phyloP scores from a whole-genome alignment of 1,284 basidiomycete species.

The Caloboletus firmus region DNA sequence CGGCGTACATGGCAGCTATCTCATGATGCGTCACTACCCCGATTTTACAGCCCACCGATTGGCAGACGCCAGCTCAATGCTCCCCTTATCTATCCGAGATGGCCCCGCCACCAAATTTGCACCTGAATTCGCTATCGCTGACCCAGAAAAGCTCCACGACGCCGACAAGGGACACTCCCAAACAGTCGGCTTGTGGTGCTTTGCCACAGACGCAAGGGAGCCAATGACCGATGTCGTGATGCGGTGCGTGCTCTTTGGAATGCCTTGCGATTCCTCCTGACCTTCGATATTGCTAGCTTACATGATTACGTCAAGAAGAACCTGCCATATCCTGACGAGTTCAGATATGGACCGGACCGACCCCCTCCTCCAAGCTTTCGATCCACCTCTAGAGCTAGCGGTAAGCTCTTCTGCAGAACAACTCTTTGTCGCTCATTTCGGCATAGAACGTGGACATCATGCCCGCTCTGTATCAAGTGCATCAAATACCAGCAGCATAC shows the following conservation, averaged over 20 bases:
- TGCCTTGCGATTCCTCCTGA: background rate
- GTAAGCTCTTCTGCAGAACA: conserved; percentile 14
- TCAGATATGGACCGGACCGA: conserved; percentile 62
- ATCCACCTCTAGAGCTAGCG: conserved; percentile 33
- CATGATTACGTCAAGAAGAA: conserved; percentile 64
- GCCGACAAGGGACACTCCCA: conserved; percentile 55
- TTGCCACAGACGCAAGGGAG: conserved; percentile 66
- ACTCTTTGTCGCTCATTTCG: conserved; percentile 13
- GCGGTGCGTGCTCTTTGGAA: conserved; percentile 43
- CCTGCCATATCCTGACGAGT: conserved; percentile 66
- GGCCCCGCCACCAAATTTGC: conserved; percentile 49
- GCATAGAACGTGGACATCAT: conserved; percentile 27
- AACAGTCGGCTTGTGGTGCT: conserved; percentile 81
- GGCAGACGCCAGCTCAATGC: conserved; percentile 27
- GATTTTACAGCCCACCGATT: conserved; percentile 62
- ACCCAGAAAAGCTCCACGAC: conserved; percentile 42
- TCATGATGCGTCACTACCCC: conserved; percentile 75
- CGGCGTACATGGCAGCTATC: conserved; percentile 60
- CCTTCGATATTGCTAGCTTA: conserved; percentile 41
- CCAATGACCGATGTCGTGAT: conserved; percentile 67
- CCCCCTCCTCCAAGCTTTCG: conserved; percentile 48
- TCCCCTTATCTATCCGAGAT: conserved; percentile 32
- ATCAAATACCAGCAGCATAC: conserved; percentile 36
- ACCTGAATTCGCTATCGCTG: conserved; percentile 40
- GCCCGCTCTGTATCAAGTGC: conserved; percentile 34